Conservation (phyloP, 2,329 filamentous ascomycete species). For the Xylariales sp. region DNA sequence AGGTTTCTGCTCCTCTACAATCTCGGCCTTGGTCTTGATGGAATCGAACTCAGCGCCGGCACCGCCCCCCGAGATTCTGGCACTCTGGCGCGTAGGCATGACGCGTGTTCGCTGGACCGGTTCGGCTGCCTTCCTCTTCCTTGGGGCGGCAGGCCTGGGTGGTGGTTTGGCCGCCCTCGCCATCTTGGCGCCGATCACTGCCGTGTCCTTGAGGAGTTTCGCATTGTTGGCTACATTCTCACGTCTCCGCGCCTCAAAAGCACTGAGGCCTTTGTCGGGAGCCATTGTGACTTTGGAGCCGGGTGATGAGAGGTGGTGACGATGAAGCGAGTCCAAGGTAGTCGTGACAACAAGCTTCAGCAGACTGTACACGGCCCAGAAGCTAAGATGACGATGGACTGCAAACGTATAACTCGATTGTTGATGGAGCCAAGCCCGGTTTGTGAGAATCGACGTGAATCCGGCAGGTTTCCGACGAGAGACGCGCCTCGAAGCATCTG, state of each 20-base stretch:
- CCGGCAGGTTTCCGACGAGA: no score
- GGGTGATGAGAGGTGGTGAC: no score
- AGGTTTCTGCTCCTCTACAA: slow-evolving; percentile 24
- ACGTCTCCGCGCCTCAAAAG: slow-evolving; percentile 78
- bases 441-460: no score
- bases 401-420: no score
- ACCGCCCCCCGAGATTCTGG: slow-evolving; percentile 52
- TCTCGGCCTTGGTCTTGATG: slow-evolving; percentile 45
- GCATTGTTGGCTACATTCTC: slow-evolving; percentile 89
- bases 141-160: slow-evolving; percentile 36
- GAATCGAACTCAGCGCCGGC: slow-evolving; percentile 40
- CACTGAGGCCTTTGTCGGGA: slow-evolving; percentile 59
- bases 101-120: slow-evolving; percentile 42
- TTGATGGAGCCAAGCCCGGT: no score
- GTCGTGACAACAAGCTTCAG: no score
- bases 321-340: no score
- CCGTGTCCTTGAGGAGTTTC: slow-evolving; percentile 67
- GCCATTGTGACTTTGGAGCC: slow-evolving; percentile 36
- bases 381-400: no score
- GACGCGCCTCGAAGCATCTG: no score
- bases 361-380: no score
- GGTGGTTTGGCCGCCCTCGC: slow-evolving; percentile 53
- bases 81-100: slow-evolving; percentile 53
- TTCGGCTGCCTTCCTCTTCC: slow-evolving; percentile 34
- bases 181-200: slow-evolving; percentile 64